Conservation (phyloP, 192 early-diverging fungal genomes). For the Endogone sp. region DNA sequence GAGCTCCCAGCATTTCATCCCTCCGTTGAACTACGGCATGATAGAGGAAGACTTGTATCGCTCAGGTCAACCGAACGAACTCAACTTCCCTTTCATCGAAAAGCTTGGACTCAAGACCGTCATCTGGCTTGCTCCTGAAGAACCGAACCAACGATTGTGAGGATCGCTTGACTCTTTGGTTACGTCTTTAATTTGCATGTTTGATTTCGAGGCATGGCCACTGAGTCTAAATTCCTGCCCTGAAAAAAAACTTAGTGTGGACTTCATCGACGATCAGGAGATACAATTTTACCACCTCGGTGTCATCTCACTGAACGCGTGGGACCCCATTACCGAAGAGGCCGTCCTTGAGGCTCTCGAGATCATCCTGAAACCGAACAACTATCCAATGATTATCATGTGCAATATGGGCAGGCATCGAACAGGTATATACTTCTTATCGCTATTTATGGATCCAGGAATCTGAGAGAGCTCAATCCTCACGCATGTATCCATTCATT, state of each 20-base stretch:
- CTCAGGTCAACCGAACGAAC: constrained; percentile 96
- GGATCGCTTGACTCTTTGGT: constrained; percentile 8
- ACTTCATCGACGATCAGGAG: constrained; percentile 99
- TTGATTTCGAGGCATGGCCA: background rate
- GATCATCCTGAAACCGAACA: constrained; percentile 77
- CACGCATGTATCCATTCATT: background rate
- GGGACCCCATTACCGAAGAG: constrained; percentile 98
- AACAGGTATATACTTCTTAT: too few species aligned
- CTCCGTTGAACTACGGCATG: constrained; percentile 94
- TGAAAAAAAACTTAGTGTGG: too few species aligned
- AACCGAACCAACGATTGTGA: constrained; percentile 92
- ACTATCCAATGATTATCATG: constrained; percentile 97
- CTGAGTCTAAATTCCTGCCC: background rate
- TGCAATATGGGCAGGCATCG: constrained; percentile 97
- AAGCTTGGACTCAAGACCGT: constrained; percentile 93
- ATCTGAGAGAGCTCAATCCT: too few species aligned
- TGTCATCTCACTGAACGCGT: constrained; percentile 81
- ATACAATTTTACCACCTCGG: constrained; percentile 91
- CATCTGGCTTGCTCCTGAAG: constrained; percentile 94
- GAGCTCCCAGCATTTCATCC: constrained; percentile 76
- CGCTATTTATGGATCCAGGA: background rate
- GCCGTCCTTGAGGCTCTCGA: constrained; percentile 88
- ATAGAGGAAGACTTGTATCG: constrained; percentile 97
- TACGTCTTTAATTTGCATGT: too few species aligned
- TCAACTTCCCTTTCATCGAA: constrained; percentile 99